Evolutionary conservation across 2,329 filamentous ascomycete genomes (phyloP), one percentile per base, ranked within the genome.

Genomic region (Stagonosporopsis cucurbitacearum): DNA sequence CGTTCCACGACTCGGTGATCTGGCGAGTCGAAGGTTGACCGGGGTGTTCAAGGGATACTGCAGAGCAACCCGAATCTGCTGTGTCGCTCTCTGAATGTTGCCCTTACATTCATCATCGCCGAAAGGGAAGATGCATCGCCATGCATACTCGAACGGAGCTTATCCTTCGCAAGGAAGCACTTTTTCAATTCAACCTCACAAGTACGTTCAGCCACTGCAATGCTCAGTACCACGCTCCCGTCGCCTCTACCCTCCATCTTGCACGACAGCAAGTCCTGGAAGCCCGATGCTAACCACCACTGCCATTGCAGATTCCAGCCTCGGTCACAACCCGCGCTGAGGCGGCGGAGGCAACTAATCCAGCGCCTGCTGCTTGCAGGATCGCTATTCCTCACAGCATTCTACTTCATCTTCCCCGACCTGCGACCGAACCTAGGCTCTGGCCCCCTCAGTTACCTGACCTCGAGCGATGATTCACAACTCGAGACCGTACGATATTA

Each of bases 401-500:
- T 92, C 25, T 84, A 95, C 69, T 82, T 88, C 62, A 78, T 96
- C 62, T 92, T 93, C 77, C 84, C 93, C 45, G 90, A 91, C 76
- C 86, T 92, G 62, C 78, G 87, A 78, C 75, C 86, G 78, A 64
- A 81, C 80, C 68, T 87, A 79, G 65, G 91, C 79, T 72, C 82
- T 80, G 72, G 83, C 79, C 71, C 90, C 1, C 80, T 96, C 44
- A 90, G 89, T 26, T 82, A 94, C 32, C 79, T 93, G 46, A 86
- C 87, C 35, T 80, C 83, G 20, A 79, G 81, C 48, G 86, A 88
- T 48, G 88, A 90, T 64, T 85, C 91, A 60, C 88, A 96, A 70
- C 86, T 98, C 54, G 92, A 98, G 75, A 98, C 94, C 1, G 91
- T 99, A 58, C 91, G 94, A 74, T 98, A 99, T 79, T 98, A 98